Evolutionary conservation across 225 moss, liverwort and hornwort genomes (phyloP).

Genomic region (Bryoerythrophyllum caledonicum): DNA sequence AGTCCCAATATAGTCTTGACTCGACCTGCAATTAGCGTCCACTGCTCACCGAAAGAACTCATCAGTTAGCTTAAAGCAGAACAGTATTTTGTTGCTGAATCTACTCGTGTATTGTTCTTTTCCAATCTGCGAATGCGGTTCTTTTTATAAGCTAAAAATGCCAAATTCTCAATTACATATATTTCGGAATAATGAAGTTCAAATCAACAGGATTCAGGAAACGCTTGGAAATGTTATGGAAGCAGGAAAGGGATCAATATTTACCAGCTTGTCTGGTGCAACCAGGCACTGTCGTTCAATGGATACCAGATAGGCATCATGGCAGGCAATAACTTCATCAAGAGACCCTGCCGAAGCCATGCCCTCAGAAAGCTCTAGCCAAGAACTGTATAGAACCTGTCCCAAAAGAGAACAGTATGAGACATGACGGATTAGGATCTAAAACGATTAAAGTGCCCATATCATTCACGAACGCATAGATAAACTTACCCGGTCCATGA

Average conservation of each 20-base stretch:
- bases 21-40: conserved; percentile 95
- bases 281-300: conserved; percentile 96
- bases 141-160: background rate
- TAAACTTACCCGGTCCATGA: conserved; percentile 88
- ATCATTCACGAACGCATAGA: background rate
- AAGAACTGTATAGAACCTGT: conserved; percentile 97
- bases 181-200: background rate
- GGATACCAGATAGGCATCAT: conserved; percentile 90
- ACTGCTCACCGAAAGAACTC: conserved; percentile 45
- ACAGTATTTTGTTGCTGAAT: background rate
- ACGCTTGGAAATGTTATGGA: conserved; percentile 2
- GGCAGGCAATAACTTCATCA: conserved; percentile 97
- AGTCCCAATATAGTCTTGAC: conserved; percentile 91
- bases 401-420: conserved; percentile 25
- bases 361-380: conserved; percentile 95
- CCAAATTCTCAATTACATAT: background rate
- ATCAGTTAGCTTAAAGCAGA: conserved; percentile 13
- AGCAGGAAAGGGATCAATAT: conserved; percentile 24
- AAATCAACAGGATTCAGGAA: background rate
- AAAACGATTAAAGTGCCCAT: background rate
- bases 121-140: conserved; percentile 11
- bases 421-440: conserved; percentile 15
- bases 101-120: conserved; percentile 6
- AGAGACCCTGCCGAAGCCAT: conserved; percentile 94
- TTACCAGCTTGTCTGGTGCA: conserved; percentile 93